Evolutionary conservation across 208 protist species (phyloP).

Genomic region (Trypanosoma rangeli): DNA sequence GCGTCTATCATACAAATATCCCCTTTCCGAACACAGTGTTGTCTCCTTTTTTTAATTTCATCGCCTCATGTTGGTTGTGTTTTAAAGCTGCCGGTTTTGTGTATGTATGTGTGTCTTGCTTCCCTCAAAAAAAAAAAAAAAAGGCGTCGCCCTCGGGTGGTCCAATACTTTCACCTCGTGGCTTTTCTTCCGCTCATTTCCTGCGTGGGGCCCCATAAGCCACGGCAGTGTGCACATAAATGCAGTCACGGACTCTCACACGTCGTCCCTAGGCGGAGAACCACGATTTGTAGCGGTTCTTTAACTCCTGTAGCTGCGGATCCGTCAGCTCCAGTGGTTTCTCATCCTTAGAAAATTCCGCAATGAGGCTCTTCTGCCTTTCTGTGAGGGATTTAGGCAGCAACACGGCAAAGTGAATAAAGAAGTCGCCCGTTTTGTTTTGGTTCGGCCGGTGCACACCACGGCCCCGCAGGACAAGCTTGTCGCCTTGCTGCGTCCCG

Average conservation of each 20-base stretch:
- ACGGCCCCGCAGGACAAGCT: constrained; percentile 81
- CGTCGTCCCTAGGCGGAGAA: constrained; percentile 45
- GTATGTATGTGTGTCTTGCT: not conserved
- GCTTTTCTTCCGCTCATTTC: not conserved
- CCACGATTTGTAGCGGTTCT: constrained; percentile 81
- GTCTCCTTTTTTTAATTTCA: constrained; percentile 6
- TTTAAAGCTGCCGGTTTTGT: not conserved
- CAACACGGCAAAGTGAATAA: constrained; percentile 88
- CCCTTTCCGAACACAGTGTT: not conserved
- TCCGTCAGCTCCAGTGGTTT: constrained; percentile 73
- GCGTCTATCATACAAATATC: not conserved
- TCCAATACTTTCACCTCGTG: not conserved
- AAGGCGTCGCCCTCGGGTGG: not conserved
- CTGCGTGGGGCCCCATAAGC: not conserved
- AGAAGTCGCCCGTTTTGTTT: constrained; percentile 86
- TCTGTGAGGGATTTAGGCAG: constrained; percentile 84
- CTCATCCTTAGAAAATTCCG: constrained; percentile 86
- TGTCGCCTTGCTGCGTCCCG: constrained; percentile 89
- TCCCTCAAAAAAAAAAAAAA: too few relatives aligned
- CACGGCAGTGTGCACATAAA: not conserved
- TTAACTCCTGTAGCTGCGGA: constrained; percentile 79
- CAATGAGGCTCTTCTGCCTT: constrained; percentile 72
- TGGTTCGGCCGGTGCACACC: constrained; percentile 84
- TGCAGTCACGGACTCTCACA: not conserved
- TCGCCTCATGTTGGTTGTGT: constrained; percentile 8